Percentiles rank a stretch among this genome's conserved stretches.
Evolutionary conservation across 192 early-diverging fungal species (phyloP).

Genomic region (Backusella sp.): DNA sequence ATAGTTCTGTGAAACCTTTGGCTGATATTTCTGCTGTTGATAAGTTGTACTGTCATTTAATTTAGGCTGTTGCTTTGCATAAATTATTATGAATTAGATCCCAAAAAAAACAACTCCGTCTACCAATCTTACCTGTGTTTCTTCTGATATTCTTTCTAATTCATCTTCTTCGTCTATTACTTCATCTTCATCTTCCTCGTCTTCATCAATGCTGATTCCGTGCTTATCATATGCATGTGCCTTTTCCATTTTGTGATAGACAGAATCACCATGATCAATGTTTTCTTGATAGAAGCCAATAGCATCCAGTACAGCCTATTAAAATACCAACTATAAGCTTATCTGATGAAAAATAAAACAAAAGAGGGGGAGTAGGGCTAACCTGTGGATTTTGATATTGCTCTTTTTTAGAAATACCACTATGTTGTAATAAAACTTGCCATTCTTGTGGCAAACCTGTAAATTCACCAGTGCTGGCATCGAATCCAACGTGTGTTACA

Average conservation of each 20-base stretch:
- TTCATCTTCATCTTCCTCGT: not conserved
- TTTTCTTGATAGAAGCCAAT: slow-evolving; percentile 83
- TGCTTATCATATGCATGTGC: slow-evolving; percentile 17
- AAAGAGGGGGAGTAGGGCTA: not conserved
- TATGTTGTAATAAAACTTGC: slow-evolving; percentile 87
- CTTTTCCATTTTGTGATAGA: slow-evolving; percentile 39
- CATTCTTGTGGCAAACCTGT: slow-evolving; percentile 94
- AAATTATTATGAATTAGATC: not conserved
- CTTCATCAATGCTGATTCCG: not conserved
- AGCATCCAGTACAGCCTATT: slow-evolving; percentile 73
- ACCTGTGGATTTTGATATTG: slow-evolving; percentile 90
- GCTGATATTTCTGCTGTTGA: not conserved
- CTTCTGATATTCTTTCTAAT: not conserved
- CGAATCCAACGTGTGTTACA: slow-evolving; percentile 97
- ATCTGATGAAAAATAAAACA: not conserved
- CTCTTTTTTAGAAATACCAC: slow-evolving; percentile 93
- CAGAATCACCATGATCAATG: slow-evolving; percentile 29
- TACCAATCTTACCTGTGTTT: not conserved
- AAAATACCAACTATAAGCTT: not conserved
- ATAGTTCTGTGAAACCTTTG: not conserved
- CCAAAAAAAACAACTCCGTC: not conserved
- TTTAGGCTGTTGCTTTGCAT: not conserved
- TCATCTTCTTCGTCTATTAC: not conserved
- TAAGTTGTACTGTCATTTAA: not conserved
- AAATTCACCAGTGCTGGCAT: slow-evolving; percentile 94